A percentile compares a stretch with the other conserved stretches of the same genome.
phyloP scores from a whole-genome alignment of 371 early-diverging fungal genomes.

The Entomophthora muscae region DNA sequence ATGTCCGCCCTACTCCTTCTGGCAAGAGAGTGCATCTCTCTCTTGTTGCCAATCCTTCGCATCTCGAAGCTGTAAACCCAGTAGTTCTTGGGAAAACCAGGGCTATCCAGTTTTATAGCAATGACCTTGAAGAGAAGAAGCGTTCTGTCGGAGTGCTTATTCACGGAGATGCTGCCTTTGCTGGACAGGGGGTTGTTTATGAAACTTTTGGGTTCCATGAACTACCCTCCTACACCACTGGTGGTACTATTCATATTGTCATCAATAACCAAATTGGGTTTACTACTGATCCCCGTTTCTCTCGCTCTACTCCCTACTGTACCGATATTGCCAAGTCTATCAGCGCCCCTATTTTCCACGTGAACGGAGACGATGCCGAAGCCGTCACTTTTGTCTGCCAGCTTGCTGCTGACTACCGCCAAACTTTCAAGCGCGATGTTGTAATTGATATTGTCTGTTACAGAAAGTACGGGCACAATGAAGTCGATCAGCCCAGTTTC shows the following conservation, averaged over 20 bases:
- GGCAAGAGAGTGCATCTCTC: slow-evolving; percentile 91
- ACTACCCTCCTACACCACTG: slow-evolving; percentile 84
- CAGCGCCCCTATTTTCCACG: slow-evolving; percentile 91
- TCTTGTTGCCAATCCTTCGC: slow-evolving; percentile 94
- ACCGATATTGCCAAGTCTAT: slow-evolving; percentile 94
- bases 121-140: slow-evolving; percentile 50
- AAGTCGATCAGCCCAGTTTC: slow-evolving; percentile 94
- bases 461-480: slow-evolving; percentile 95
- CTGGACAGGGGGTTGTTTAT: slow-evolving; percentile 93
- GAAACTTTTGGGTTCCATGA: slow-evolving; percentile 92
- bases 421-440: slow-evolving; percentile 86
- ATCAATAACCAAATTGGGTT: slow-evolving; percentile 98
- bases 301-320: slow-evolving; percentile 91
- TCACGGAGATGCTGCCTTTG: slow-evolving; percentile 97
- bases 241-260: slow-evolving; percentile 92
- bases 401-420: slow-evolving; percentile 89
- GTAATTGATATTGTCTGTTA: slow-evolving; percentile 94
- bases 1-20: slow-evolving; percentile 83
- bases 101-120: slow-evolving; percentile 81
- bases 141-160: slow-evolving; percentile 81
- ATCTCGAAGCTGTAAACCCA: slow-evolving; percentile 94
- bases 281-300: slow-evolving; percentile 89
- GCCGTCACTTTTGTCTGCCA: slow-evolving; percentile 87
- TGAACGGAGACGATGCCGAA: slow-evolving; percentile 93
- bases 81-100: slow-evolving; percentile 93